Evolutionary conservation across 2,329 filamentous ascomycete species (phyloP).

Genomic region (Corinectria fuckeliana): DNA sequence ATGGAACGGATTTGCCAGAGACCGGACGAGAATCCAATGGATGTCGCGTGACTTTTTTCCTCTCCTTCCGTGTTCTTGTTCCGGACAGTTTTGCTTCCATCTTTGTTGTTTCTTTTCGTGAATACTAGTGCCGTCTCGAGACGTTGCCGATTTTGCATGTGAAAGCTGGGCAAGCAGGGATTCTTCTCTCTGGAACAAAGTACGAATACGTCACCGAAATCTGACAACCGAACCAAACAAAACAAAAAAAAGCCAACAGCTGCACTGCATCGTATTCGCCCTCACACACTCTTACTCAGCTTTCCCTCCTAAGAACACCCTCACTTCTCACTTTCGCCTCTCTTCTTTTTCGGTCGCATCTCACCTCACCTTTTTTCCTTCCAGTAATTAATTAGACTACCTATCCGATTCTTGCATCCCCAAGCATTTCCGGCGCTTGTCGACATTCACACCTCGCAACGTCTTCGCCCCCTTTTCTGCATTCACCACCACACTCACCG

Average conservation of each 20-base stretch:
- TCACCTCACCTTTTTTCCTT: not conserved
- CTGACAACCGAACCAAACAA: constrained; percentile 12
- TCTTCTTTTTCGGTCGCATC: not conserved
- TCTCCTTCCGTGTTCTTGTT: constrained; percentile 15
- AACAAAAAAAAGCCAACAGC: constrained; percentile 3
- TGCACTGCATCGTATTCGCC: constrained; percentile 3
- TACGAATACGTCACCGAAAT: constrained; percentile 27
- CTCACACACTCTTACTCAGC: not conserved
- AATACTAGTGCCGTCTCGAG: not conserved
- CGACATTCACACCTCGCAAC: not conserved
- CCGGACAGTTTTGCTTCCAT: not conserved
- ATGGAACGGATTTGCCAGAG: not conserved
- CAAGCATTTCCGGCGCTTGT: not conserved
- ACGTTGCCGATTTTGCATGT: constrained; percentile 22
- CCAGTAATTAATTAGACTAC: not conserved
- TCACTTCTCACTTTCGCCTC: not conserved
- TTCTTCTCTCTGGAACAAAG: too few species aligned
- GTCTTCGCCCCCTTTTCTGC: too few species aligned
- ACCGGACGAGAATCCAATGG: not conserved
- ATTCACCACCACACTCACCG: too few species aligned
- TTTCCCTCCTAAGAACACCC: not conserved
- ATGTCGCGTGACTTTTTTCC: constrained; percentile 35
- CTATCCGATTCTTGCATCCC: not conserved
- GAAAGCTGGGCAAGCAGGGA: constrained; percentile 19
- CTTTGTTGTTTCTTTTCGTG: not conserved